Evolutionary conservation across 345 rosid species (phyloP).

Genomic region (Camelina laxa): DNA sequence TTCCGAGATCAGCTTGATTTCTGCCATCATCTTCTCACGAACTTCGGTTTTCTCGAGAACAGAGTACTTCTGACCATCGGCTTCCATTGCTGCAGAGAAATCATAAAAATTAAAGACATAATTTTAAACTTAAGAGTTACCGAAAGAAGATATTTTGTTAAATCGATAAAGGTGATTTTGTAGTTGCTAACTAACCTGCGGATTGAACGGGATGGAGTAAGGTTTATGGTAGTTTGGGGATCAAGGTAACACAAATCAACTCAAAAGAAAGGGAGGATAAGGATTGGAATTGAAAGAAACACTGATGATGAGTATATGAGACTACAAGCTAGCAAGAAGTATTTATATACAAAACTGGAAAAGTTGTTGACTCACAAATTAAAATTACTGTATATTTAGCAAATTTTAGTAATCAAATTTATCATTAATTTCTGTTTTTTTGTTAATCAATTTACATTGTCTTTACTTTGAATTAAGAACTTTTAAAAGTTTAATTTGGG

Average conservation of each 20-base stretch:
- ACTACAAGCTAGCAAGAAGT: background rate
- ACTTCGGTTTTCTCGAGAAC: conserved; percentile 2
- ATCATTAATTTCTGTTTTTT: background rate
- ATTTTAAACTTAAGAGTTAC: background rate
- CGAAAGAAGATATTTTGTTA: background rate
- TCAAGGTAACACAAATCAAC: conserved; percentile 2
- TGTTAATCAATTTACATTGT: background rate
- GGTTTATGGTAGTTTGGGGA: conserved; percentile 6
- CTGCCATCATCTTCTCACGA: conserved; percentile 4
- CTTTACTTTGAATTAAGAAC: no score
- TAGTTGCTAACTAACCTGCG: background rate
- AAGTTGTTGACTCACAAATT: background rate
- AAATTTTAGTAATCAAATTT: background rate
- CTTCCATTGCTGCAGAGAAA: conserved; percentile 20
- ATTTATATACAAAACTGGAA: background rate
- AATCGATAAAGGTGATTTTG: background rate
- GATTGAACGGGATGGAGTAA: background rate
- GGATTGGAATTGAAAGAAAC: background rate
- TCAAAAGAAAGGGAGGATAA: background rate
- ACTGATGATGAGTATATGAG: background rate
- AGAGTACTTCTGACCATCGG: conserved; percentile 2
- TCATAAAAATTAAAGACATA: background rate
- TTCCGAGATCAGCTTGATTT: conserved; percentile 15
- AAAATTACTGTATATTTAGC: background rate
- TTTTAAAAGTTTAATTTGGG: background rate